Evolutionary conservation across 2,329 filamentous ascomycete genomes (phyloP), one percentile per base, ranked within the genome.

Genomic region (Claviceps sp.): DNA sequence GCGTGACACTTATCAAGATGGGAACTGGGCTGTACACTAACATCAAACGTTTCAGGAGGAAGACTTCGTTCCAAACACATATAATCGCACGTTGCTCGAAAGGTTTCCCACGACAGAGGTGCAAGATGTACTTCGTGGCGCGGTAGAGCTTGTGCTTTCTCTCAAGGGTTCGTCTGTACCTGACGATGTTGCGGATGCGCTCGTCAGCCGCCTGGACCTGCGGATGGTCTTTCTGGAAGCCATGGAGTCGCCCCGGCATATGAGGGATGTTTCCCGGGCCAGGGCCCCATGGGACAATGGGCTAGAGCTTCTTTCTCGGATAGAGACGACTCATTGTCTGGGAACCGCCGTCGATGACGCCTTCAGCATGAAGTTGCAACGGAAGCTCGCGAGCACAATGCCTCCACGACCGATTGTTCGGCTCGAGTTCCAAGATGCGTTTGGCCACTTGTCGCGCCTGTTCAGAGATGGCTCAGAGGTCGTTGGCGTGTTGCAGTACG

Each of bases 21-120:
- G 16, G 22, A 18, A n/a, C 8, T 34, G 30, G 26, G 6, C n/a
- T 20, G 8, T 30, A 7, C 22, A 37, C 46, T 30, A 24, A 52
- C 18, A 41, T 16, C 9, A 6, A 14, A 6, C 18, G 6, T 38
- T 51, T 46, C 37, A 91, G 84, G 93, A 98, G 69, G 93, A 98
- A 67, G 93, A 98, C 62, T 96, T 98, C 63, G 88, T 94, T 20
- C 90, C 88, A 6, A 89, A 95, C 65, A 86, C 90, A 0, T 97
- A 93, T 64, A 85, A 89, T 58, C 80, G 90, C 40, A 81, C 80
- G 13, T 72, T 98, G 1, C 74, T 97, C 6, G 79, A 82, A 26
- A 70, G 76, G 14, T 74, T 91, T 53, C 71, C 78, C 16, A 67
- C 74, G 2, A 69, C 73, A 5, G 72, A 76, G n/a, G 74, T 88